Evolutionary conservation across 129 eudicot genomes (phyloP).

Genomic region (Apium graveolens): DNA sequence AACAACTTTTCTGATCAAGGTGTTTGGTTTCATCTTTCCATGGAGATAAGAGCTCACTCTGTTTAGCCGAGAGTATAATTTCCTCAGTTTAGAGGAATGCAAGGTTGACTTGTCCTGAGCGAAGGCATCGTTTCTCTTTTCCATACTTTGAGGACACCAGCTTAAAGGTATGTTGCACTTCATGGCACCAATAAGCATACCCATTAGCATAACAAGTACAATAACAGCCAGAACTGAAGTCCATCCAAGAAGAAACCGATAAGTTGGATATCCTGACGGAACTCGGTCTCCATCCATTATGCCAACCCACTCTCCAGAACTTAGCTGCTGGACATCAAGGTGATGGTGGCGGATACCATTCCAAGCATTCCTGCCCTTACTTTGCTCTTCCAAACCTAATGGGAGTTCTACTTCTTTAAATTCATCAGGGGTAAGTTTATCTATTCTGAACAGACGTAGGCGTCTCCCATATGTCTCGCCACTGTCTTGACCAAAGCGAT

Average conservation of each 20-base stretch:
- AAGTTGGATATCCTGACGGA: slow-evolving; percentile 49
- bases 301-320: slow-evolving; percentile 66
- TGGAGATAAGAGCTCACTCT: slow-evolving; percentile 41
- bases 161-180: slow-evolving; percentile 47
- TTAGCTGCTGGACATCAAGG: slow-evolving; percentile 61
- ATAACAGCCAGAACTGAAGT: slow-evolving; percentile 39
- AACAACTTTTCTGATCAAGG: slow-evolving; percentile 33
- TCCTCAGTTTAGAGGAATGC: slow-evolving; percentile 33
- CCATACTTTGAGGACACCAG: slow-evolving; percentile 49
- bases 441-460: slow-evolving; percentile 44
- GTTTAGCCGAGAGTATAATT: slow-evolving; percentile 40
- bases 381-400: slow-evolving; percentile 32
- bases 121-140: slow-evolving; percentile 49
- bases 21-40: slow-evolving; percentile 50
- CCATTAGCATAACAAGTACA: slow-evolving; percentile 33
- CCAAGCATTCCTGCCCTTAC: slow-evolving; percentile 76
- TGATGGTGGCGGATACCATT: slow-evolving; percentile 74
- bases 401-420: slow-evolving; percentile 71
- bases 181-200: slow-evolving; percentile 57
- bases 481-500: slow-evolving; percentile 67
- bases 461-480: slow-evolving; percentile 61
- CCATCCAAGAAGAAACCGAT: slow-evolving; percentile 55
- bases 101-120: slow-evolving; percentile 45
- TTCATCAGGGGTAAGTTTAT: slow-evolving; percentile 37
- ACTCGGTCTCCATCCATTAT: slow-evolving; percentile 72